Evolutionary conservation across 2,329 filamentous ascomycete species (phyloP).

Genomic region (Fusarium sarcochroum): DNA sequence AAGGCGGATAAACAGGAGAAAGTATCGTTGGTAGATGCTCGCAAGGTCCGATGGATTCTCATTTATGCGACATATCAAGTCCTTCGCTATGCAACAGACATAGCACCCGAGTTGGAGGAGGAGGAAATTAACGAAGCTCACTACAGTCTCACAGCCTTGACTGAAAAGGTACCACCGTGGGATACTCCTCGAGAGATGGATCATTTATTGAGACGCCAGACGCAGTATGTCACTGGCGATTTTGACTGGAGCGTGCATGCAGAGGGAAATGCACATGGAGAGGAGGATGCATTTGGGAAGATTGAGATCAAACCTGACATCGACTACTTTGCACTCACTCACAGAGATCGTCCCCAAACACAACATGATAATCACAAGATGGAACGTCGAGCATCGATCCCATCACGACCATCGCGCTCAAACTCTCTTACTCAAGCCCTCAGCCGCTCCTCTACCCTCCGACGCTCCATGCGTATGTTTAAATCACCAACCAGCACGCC

Average conservation of each 20-base stretch:
- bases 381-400: conserved; percentile 36
- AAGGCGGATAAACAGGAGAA: conserved; percentile 71
- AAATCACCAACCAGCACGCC: conserved; percentile 41
- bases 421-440: conserved; percentile 51
- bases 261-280: conserved; percentile 8
- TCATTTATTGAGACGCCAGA: conserved; percentile 50
- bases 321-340: conserved; percentile 65
- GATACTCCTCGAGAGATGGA: conserved; percentile 50
- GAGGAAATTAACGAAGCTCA: conserved; percentile 69
- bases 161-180: conserved; percentile 63
- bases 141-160: conserved; percentile 68
- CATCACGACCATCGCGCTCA: conserved; percentile 47
- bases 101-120: conserved; percentile 70
- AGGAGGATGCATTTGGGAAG: conserved; percentile 25
- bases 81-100: conserved; percentile 73
- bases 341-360: conserved; percentile 45
- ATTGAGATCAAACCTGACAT: conserved; percentile 69
- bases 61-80: conserved; percentile 82
- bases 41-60: conserved; percentile 84
- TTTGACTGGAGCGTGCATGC: conserved; percentile 25
- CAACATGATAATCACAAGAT: conserved; percentile 19
- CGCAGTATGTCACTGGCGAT: conserved; percentile 42
- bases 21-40: conserved; percentile 71
- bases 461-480: conserved; percentile 54
- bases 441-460: conserved; percentile 53